These are phyloP conservation scores for Saccharomycopsis microspora DNA, from an alignment of 805 yeast genomes.

Conservation along the genomic window DNA sequence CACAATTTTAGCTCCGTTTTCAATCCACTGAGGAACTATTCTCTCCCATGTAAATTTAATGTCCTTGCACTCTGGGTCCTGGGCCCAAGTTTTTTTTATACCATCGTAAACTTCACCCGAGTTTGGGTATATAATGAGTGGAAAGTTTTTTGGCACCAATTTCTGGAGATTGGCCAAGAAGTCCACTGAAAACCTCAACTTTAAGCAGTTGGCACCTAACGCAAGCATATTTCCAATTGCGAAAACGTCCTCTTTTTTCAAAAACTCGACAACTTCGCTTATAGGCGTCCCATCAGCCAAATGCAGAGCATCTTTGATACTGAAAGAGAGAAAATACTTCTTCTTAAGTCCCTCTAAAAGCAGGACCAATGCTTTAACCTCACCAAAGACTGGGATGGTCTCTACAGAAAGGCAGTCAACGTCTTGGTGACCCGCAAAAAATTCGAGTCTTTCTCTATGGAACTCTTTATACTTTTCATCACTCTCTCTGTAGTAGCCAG, in stretches of 20 bases:
- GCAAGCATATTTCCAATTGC: constrained; percentile 27
- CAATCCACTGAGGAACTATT: constrained; percentile 23
- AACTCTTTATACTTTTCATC: constrained; percentile 31
- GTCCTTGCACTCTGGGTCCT: constrained; percentile 11
- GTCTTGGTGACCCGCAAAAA: constrained; percentile 26
- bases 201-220: constrained; percentile 63
- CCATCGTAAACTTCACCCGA: constrained; percentile 60
- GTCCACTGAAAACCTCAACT: constrained; percentile 28
- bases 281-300: constrained; percentile 43
- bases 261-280: constrained; percentile 21
- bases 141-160: constrained; percentile 21
- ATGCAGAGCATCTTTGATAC: constrained; percentile 26
- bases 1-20: constrained; percentile 22
- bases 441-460: constrained; percentile 36
- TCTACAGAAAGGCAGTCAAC: constrained; percentile 57
- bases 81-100: constrained; percentile 30
- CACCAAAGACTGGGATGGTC: constrained; percentile 56
- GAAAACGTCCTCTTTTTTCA: not conserved
- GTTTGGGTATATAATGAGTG: constrained; percentile 59
- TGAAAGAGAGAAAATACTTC: constrained; percentile 24
- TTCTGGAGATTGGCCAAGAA: constrained; percentile 28
- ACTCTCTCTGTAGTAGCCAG: constrained; percentile 47
- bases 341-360: constrained; percentile 26
- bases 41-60: constrained; percentile 20
- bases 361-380: constrained; percentile 37